Evolutionary conservation across 1,284 basidiomycete genomes (phyloP).

Genomic region (Apiotrichum siamense): DNA sequence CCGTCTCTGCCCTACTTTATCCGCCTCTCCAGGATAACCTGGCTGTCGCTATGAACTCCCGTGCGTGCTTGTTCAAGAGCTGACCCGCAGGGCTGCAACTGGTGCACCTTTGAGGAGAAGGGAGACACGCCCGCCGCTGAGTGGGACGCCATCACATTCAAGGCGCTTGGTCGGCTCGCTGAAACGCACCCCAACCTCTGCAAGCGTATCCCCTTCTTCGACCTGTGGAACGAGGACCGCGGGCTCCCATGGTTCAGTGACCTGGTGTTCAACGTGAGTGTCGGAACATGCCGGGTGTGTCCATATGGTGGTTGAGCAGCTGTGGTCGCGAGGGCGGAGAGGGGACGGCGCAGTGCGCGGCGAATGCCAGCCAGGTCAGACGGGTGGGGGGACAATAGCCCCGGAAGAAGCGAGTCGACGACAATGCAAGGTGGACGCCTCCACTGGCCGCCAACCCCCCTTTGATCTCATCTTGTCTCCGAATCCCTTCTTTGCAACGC

Average conservation of each 20-base stretch:
- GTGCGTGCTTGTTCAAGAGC: background rate
- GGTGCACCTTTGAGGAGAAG: slow-evolving; percentile 54
- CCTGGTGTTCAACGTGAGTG: slow-evolving; percentile 53
- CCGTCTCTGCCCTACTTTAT: too few species aligned
- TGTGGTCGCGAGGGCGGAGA: background rate
- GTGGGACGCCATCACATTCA: slow-evolving; percentile 40
- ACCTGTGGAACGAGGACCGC: slow-evolving; percentile 44
- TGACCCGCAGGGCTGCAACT: slow-evolving; percentile 57
- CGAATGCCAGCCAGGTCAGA: too few species aligned
- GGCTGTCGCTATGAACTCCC: too few species aligned
- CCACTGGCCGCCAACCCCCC: too few species aligned
- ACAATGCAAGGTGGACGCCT: too few species aligned
- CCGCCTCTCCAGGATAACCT: too few species aligned
- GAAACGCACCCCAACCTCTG: slow-evolving; percentile 46
- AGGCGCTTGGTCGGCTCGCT: slow-evolving; percentile 53
- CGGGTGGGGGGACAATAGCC: too few species aligned
- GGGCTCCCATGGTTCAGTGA: slow-evolving; percentile 54
- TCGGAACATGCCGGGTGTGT: background rate
- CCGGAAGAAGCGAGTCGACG: too few species aligned
- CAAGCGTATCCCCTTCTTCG: slow-evolving; percentile 51
- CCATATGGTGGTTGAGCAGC: too few species aligned
- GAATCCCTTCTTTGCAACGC: too few species aligned
- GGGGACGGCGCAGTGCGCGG: background rate
- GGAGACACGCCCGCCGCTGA: slow-evolving; percentile 30
- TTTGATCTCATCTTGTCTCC: too few species aligned